Evolutionary conservation across 83 land plant genomes (phyloP), one percentile per base, ranked within the genome.

Genomic region (Larix sibirica): DNA sequence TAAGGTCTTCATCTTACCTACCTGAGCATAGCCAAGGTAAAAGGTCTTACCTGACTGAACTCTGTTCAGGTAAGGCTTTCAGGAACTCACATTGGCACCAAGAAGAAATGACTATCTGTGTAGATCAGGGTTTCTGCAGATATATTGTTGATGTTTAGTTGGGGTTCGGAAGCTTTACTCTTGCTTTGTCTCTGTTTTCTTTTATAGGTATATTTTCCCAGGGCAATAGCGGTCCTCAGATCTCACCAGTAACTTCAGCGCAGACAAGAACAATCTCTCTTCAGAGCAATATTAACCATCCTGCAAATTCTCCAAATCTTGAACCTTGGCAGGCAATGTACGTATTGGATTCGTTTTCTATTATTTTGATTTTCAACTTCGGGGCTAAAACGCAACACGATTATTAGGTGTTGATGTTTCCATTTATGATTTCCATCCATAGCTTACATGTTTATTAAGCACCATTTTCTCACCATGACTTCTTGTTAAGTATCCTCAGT

Each of bases 121-220:
- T 73, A 42, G 26, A 38, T 73, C 24, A 73, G 56, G 26, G n/a
- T 8, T 42, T 42, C 20, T 73, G 4, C 18, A 33, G 42, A 5
- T 69, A 4, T 69, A 36, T 5, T 69, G 73, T 31, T 33, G 42
- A 17, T 2, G 6, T 17, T 28, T 40, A 3, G 1, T 73, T 42
- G 77, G 8, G 14, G 3, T n/a, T 9, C 14, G n/a, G 56, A 73
- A 73, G 4, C 10, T 73, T 73, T n/a, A 42, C 56, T 8, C 42
- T 73, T 73, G 26, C 14, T 42, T 73, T 73, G 56, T 13, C 44
- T 73, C 77, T 73, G 28, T 20, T 33, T n/a, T 44, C 18, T 73
- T 40, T 21, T 73, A 2, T 9, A 73, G 77, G 77, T 73, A 2
- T 73, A 44, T 73, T 73, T 73, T 73, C 77, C 42, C 58, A 44